Evolutionary conservation across 108 stramenopile species (phyloP), one percentile per base, ranked within the genome.

Genomic region (Skeletonema menzelii): DNA sequence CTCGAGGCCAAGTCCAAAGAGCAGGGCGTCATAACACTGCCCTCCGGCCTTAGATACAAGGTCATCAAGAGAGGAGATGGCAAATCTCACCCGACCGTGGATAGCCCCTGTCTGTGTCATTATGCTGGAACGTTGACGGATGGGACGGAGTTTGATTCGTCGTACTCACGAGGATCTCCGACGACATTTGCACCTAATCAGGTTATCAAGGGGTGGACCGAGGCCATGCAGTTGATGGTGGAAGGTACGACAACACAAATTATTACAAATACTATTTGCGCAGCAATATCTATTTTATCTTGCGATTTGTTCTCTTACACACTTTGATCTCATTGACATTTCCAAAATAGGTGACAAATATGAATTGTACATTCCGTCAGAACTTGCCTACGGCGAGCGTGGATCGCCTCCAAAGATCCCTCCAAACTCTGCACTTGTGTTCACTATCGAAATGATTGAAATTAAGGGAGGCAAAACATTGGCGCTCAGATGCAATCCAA

Each of bases 111-210:
- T 70, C 65, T 71, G 8, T 97, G 97, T 70, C 97, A 97, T 76
- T 97, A 97, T 74, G 87, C 89, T 59, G 97, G 97, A 12, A 89
- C 86, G 14, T 70, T 97, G 24, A 85, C 92, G 40, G 91, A 95
- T 84, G 97, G 97, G 5, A 91, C 90, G 13, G 81, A 87, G 31
- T 96, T 97, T 67, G 97, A 96, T 75, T 86, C 86, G 19, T 84
- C 83, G 46, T 95, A 96, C 64, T 82, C 90, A 8, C 90, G 97
- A 13, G 95, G 91, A 22, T n/a, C 59, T 6, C 97, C 97, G 5
- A 90, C 91, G 5, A 85, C 92, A 10, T 96, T 94, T 67, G 94
- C 94, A 17, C 97, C 97, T 15, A 92, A 93, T 64, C 95, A 97
- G 84, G 95, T 97, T 32, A 95, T 95, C 78, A 84, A 85, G 59